Evolutionary conservation across 768 basidiomycete species (phyloP), one percentile per base, ranked within the genome.

Genomic region (Tricholoma saponaceum): DNA sequence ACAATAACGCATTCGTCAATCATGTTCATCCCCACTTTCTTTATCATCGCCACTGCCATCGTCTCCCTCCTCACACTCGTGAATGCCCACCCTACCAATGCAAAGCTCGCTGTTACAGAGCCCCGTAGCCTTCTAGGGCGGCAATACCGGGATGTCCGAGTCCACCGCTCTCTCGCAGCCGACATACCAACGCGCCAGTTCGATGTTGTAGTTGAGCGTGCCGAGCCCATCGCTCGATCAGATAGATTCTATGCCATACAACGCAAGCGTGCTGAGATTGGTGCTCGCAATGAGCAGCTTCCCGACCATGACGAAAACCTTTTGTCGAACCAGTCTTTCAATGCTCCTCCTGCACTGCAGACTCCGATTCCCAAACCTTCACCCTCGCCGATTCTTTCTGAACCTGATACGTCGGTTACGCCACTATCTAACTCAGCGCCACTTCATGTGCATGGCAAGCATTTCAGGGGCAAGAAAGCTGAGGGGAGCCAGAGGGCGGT

Each of bases 31-130:
- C 64, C 69, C 26, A 76, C 77, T 46, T 51, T 65, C 49, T 54
- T 64, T 25, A 58, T 60, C 55, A n/a, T 58, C 55, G 35, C 66
- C 55, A 23, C 69, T 69, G 51, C 71, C 69, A 16, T 79, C 73
- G 43, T 78, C 69, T 61, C 67, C 68, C 30, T 74, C 69, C 32
- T 77, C 71, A 20, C 71, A 60, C 30, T 73, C 73, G 44, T 74
- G 69, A 50, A 60, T 67, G 60, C 79, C 70, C 51, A 69, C 62
- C 43, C 79, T 67, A 64, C 9, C 72, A 63, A 22, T 64, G 65
- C 12, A 68, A 71, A 61, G 65, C 71, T 52, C 66, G 58, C 55
- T 23, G 46, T 41, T 18, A 12, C 55, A 8, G 53, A 57, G 25
- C 66, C 58, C 25, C 59, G 62, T 51, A 68, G 64, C 53, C 64